These are phyloP conservation scores for Phytopythium helicoides DNA, from an alignment of 352 stramenopile species.

Conservation along the genomic window DNA sequence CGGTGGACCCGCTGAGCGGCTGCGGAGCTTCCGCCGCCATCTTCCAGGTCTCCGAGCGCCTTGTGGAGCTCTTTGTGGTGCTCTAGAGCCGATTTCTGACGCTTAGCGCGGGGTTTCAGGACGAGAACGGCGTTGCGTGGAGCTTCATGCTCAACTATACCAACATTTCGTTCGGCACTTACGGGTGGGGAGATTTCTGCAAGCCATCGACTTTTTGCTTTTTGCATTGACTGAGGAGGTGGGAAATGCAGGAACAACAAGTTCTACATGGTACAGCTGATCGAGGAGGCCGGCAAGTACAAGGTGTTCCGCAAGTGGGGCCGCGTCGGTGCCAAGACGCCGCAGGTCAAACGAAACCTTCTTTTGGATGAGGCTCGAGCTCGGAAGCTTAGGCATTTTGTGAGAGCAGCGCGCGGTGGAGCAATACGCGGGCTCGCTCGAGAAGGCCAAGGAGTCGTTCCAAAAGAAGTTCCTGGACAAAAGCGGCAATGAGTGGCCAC, in stretches of 20 bases:
- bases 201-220: not conserved
- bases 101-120: conserved; percentile 7
- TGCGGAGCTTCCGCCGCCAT: conserved; percentile 19
- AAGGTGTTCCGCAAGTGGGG: conserved; percentile 72
- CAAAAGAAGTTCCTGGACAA: conserved; percentile 64
- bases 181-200: conserved; percentile 21
- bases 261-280: conserved; percentile 74
- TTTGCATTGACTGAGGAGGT: no score
- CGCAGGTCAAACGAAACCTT: conserved; percentile 32
- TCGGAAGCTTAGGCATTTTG: no score
- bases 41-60: conserved; percentile 18
- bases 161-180: conserved; percentile 45
- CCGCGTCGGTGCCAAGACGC: conserved; percentile 61
- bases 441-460: conserved; percentile 53
- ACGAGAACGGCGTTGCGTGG: conserved; percentile 27
- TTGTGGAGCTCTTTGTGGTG: not conserved
- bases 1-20: conserved; percentile 29
- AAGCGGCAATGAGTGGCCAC: conserved; percentile 63
- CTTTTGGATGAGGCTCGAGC: no score
- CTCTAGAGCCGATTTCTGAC: not conserved
- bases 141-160: conserved; percentile 53
- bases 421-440: conserved; percentile 36
- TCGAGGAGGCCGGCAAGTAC: conserved; percentile 38
- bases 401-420: conserved; percentile 23
- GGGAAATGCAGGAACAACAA: conserved; percentile 58